Evolutionary conservation across 179 eudicot genomes (phyloP), one percentile per base, ranked within the genome.

Genomic region (Nepenthes alata): DNA sequence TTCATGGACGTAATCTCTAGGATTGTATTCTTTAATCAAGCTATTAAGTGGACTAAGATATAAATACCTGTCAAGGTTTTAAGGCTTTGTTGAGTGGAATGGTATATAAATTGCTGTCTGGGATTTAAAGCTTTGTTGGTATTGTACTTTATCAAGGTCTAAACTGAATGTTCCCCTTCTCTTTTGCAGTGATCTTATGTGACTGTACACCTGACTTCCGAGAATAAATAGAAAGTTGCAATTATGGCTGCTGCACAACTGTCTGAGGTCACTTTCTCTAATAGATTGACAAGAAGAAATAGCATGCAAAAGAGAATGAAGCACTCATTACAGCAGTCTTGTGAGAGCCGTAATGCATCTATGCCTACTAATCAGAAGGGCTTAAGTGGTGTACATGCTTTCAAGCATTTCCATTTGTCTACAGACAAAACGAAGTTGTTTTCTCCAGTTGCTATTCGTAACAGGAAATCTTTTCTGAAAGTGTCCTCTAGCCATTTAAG

Each of bases 381-480:
- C 37, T 50, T 57, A 37, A 61, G 47, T 12, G 10, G 37, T 64
- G 68, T 54, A 11, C 69, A 60, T 62, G 74, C 62, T 57, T 63
- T 57, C 58, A 59, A 55, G 52, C 37, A 55, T 5, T 68, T 73
- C 48, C 58, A 65, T 68, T 55, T 62, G 71, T 73, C 77, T 64
- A 35, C 67, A 45, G 37, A 65, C 49, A 64, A 50, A 54, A 59
- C 55, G 52, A 61, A 66, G 61, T 38, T 63, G 6, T 67, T 63
- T 38, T 41, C 63, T 37, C 59, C 62, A 45, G 67, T 65, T 4
- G 45, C 69, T 64, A 52, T 63, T 65, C 56, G 71, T 35, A 35
- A 45, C 53, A 77, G 82, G 71, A 83, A 68, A 67, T 67, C 59
- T 34, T 56, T 69, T 37, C 71, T 65, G 51, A 61, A 70, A 41